phyloP scores from a whole-genome alignment of 192 early-diverging fungal genomes.

The Gonapodya prolifera region DNA sequence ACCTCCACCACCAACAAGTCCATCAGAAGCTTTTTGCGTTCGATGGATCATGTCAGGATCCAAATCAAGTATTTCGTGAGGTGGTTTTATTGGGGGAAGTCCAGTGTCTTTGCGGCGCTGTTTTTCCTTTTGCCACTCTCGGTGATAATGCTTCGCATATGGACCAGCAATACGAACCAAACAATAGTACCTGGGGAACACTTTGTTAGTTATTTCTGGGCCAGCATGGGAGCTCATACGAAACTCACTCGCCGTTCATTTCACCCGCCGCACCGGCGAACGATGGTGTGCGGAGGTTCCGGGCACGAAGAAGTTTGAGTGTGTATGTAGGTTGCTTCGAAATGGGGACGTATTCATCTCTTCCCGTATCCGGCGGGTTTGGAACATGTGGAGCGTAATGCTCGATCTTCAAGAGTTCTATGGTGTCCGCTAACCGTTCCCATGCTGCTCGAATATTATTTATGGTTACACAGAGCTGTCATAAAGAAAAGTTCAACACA shows the following conservation, averaged over 20 bases:
- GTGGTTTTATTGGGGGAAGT: not conserved
- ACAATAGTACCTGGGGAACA: not conserved
- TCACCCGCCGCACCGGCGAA: not conserved
- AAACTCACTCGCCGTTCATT: not conserved
- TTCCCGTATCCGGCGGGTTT: not conserved
- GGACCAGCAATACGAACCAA: not conserved
- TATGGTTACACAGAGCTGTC: not conserved
- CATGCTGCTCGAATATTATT: not conserved
- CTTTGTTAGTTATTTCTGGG: not conserved
- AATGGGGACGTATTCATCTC: not conserved
- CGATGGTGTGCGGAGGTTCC: not conserved
- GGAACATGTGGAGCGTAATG: not conserved
- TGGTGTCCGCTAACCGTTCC: not conserved
- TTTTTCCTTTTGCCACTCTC: not conserved
- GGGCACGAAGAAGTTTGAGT: not conserved
- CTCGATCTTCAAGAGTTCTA: not conserved
- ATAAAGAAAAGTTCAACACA: not conserved
- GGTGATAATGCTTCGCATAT: not conserved
- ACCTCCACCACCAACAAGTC: not conserved
- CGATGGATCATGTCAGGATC: not conserved
- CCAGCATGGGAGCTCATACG: not conserved
- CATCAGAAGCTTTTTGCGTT: not conserved
- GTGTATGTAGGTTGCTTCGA: not conserved
- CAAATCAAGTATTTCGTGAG: not conserved
- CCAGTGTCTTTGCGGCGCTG: not conserved